Conservation (phyloP, 257 asterid genomes). For the Solanum appendiculatum region DNA sequence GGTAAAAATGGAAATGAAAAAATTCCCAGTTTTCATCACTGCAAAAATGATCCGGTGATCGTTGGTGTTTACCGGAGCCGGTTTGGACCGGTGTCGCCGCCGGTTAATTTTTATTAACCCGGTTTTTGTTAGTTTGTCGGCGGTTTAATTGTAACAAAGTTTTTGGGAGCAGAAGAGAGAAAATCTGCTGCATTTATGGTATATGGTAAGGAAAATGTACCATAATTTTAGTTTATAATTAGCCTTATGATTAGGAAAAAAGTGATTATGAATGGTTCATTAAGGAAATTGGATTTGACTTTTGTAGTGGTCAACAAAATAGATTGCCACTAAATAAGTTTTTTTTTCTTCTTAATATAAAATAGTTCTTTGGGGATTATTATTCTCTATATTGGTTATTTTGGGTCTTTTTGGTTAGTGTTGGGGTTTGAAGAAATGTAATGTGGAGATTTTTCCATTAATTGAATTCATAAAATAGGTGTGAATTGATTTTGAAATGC, state of each 20-base stretch:
- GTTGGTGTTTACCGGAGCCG: conserved; percentile 7
- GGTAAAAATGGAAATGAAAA: conserved; percentile 7
- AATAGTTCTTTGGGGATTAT: not conserved
- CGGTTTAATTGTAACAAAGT: not conserved
- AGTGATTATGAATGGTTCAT: not conserved
- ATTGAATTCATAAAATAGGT: not conserved
- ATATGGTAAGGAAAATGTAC: not conserved
- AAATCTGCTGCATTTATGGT: not conserved
- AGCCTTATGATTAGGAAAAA: not conserved
- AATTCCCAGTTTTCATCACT: conserved; percentile 48
- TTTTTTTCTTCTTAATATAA: too few species aligned
- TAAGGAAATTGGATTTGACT: not conserved
- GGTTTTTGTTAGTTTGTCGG: not conserved
- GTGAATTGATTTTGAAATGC: not conserved
- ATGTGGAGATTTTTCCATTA: not conserved
- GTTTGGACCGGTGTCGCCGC: conserved; percentile 50
- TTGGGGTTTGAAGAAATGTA: not conserved
- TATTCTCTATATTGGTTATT: not conserved
- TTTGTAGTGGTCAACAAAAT: not conserved
- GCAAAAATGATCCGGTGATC: conserved; percentile 54
- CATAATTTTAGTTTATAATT: not conserved
- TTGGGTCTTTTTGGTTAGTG: not conserved
- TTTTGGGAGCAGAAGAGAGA: not conserved
- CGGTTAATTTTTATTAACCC: not conserved
- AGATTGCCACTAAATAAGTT: not conserved